These are phyloP conservation scores for Pseudogymnoascus sp. DNA, from an alignment of 2,329 filamentous ascomycete species.

Conservation along the genomic window DNA sequence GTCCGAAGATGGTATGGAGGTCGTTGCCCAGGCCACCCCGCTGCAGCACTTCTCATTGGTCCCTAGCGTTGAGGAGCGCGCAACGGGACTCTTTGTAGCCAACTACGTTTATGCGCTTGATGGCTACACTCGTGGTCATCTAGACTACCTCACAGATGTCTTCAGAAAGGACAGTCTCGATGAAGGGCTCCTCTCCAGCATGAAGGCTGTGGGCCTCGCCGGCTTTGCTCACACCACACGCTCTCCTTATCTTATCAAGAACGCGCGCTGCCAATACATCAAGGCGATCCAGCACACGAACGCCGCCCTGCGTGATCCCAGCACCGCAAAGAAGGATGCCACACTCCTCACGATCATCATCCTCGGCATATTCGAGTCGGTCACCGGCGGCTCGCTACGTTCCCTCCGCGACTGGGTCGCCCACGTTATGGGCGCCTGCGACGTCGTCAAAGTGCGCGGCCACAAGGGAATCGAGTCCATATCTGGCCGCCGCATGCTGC, in stretches of 20 bases:
- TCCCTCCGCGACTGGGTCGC: slow-evolving; percentile 48
- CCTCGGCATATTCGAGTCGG: slow-evolving; percentile 49
- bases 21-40: slow-evolving; percentile 32
- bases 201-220: slow-evolving; percentile 50
- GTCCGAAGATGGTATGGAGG: not conserved
- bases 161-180: slow-evolving; percentile 38
- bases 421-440: slow-evolving; percentile 48
- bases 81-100: slow-evolving; percentile 23
- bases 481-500: slow-evolving; percentile 46
- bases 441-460: slow-evolving; percentile 46
- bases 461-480: slow-evolving; percentile 40
- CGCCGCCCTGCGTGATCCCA: slow-evolving; percentile 41
- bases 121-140: slow-evolving; percentile 40
- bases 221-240: slow-evolving; percentile 39
- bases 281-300: slow-evolving; percentile 47
- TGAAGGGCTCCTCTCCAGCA: slow-evolving; percentile 42
- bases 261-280: slow-evolving; percentile 46
- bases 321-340: slow-evolving; percentile 40
- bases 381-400: slow-evolving; percentile 41
- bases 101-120: slow-evolving; percentile 21
- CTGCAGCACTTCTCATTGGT: not conserved
- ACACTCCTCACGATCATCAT: slow-evolving; percentile 50
- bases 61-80: slow-evolving; percentile 24
- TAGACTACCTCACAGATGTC: slow-evolving; percentile 48
- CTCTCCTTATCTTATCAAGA: slow-evolving; percentile 37